phyloP scores from a whole-genome alignment of 257 asterid species.

The Anisodus tanguticus region DNA sequence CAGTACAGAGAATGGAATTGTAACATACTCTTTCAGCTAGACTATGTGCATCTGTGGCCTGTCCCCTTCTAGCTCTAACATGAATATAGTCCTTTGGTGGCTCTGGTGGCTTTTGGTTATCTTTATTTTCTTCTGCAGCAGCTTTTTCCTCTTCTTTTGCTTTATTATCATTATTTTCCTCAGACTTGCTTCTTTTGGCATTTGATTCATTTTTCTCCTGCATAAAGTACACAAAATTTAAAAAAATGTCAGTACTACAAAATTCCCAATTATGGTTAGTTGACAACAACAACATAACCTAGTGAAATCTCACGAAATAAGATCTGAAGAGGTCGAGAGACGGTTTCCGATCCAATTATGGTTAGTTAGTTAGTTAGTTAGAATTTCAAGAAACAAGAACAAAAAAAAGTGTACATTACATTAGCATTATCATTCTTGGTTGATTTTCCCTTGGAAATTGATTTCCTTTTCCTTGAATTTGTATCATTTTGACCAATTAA shows the following conservation, averaged over 20 bases:
- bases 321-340: no score
- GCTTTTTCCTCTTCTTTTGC: constrained; percentile 38
- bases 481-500: constrained; percentile 36
- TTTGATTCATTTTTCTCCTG: constrained; percentile 65
- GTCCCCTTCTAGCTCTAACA: constrained; percentile 95
- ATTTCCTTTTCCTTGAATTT: constrained; percentile 72
- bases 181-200: constrained; percentile 65
- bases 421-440: constrained; percentile 42
- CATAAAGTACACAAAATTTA: constrained; percentile 22
- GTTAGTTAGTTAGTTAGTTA: neutral
- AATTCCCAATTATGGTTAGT: neutral
- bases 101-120: constrained; percentile 49
- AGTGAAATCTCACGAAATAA: neutral
- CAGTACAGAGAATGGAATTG: neutral
- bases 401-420: constrained; percentile 40
- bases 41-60: constrained; percentile 95
- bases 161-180: constrained; percentile 43
- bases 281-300: no score
- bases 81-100: constrained; percentile 87
- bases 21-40: constrained; percentile 85
- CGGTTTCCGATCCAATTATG: no score
- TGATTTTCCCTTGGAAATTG: constrained; percentile 61
- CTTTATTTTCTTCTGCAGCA: constrained; percentile 34
- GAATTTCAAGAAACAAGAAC: neutral
- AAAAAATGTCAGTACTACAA: neutral